Conservation (phyloP, 805 yeast species). For the Phaffomyces opuntiae region DNA sequence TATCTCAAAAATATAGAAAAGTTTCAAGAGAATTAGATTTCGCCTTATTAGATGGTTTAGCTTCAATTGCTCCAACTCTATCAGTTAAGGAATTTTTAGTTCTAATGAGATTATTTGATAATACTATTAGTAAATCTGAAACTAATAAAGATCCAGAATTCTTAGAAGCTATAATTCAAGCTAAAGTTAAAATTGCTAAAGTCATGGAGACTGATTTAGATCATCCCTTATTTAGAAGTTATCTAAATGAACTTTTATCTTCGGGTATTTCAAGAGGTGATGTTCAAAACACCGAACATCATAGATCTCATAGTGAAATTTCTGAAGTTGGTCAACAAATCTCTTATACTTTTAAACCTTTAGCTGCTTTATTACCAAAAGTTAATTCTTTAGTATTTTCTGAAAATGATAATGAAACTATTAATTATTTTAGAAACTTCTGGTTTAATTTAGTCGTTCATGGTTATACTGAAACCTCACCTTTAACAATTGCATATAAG, state of each 20-base stretch:
- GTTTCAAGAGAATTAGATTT: conserved; percentile 47
- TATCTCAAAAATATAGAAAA: conserved; percentile 63
- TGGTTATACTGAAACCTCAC: conserved; percentile 66
- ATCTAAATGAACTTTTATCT: conserved; percentile 59
- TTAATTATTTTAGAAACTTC: conserved; percentile 68
- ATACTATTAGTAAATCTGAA: conserved; percentile 38
- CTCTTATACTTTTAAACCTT: conserved; percentile 56
- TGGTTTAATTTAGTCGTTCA: conserved; percentile 95
- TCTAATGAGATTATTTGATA: conserved; percentile 51
- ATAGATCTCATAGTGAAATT: conserved; percentile 69
- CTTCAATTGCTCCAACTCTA: conserved; percentile 53
- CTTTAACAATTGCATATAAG: conserved; percentile 40
- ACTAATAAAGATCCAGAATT: conserved; percentile 33
- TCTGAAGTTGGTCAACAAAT: conserved; percentile 65
- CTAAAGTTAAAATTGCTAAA: conserved; percentile 41
- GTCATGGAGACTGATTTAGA: conserved; percentile 21
- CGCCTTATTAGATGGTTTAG: conserved; percentile 52
- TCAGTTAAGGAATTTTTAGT: conserved; percentile 61
- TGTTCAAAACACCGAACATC: conserved; percentile 65
- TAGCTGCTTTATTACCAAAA: conserved; percentile 68
- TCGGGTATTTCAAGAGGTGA: conserved; percentile 75
- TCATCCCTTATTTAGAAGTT: conserved; percentile 46
- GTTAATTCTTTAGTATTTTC: conserved; percentile 34
- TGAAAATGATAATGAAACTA: conserved; percentile 38
- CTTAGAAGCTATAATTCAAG: conserved; percentile 36